These are phyloP conservation scores for Millerozyma miso DNA, from an alignment of 805 yeast species.

Conservation along the genomic window DNA sequence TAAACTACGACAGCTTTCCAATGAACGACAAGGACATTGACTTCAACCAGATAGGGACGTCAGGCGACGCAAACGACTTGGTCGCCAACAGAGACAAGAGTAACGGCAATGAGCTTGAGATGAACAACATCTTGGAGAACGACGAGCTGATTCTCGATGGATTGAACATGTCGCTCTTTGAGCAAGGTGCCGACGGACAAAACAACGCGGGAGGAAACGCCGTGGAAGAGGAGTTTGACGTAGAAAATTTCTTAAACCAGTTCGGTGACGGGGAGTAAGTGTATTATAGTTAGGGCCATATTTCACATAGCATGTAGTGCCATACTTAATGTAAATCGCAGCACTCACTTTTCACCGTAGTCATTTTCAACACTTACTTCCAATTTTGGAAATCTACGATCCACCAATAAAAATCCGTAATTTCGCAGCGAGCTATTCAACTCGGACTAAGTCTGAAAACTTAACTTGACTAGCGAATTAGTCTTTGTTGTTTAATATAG, in stretches of 20 bases:
- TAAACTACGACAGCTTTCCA: slow-evolving; percentile 13
- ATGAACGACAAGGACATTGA: slow-evolving; percentile 3
- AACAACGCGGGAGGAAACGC: slow-evolving; percentile 15
- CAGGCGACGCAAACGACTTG: slow-evolving; percentile 1
- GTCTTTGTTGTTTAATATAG: slow-evolving; percentile 1
- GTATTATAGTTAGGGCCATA: background rate
- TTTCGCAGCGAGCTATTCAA: slow-evolving; percentile 8
- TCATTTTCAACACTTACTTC: slow-evolving; percentile 11
- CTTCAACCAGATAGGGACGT: slow-evolving; percentile 2
- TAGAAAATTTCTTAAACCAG: slow-evolving; percentile 41
- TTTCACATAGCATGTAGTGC: background rate
- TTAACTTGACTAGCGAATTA: background rate
- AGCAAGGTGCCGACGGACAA: slow-evolving; percentile 25
- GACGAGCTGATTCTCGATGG: slow-evolving; percentile 42
- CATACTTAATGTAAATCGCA: background rate
- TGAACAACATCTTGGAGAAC: slow-evolving; percentile 34
- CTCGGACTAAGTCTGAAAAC: slow-evolving; percentile 8
- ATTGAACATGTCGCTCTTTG: slow-evolving; percentile 36
- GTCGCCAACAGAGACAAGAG: slow-evolving; percentile 5
- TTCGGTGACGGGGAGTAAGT: slow-evolving; percentile 30
- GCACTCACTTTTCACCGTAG: no score
- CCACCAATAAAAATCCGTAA: slow-evolving; percentile 31
- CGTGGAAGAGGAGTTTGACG: slow-evolving; percentile 40
- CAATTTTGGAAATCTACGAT: slow-evolving; percentile 23
- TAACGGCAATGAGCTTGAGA: slow-evolving; percentile 21